Evolutionary conservation across 2,329 filamentous ascomycete species (phyloP), one percentile per base, ranked within the genome.

Genomic region (Hypomyces perniciosus): DNA sequence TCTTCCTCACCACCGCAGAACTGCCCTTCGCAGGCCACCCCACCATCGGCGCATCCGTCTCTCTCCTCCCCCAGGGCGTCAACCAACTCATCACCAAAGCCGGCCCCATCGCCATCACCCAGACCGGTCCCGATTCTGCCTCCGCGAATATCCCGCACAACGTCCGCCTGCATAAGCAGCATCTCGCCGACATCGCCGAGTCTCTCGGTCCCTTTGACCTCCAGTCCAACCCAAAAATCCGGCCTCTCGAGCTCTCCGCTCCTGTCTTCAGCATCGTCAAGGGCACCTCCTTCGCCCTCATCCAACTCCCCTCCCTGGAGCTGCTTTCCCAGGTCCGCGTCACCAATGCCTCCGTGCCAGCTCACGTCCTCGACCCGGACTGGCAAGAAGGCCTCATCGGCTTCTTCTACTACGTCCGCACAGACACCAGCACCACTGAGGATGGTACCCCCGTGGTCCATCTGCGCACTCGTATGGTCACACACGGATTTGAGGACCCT

Each of bases 251-350:
- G 64, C 56, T 70, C 31, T 53, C 58, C 8, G 72, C 76, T 7
- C 75, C 78, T 10, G 61, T 80, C 13, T 75, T 83, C 50, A 83
- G 79, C 56, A 80, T 90, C 42, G 86, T 90, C 34, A 81, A 80
- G 41, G 88, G 87, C 44, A 86, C 91, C 83, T 80, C 80, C 1
- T 90, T 90, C 65, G 67, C 81, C n/a, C 76, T 88, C 31, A 72
- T 86, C 10, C 70, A 79, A 57, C 71, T 93, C 26, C 72, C 79
- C 0, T 76, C 74, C 48, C 66, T 88, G 8, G 80, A 81, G 30
- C 74, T 77, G 6, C 72, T 92, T 13, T 74, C 68, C 5, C 58
- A 66, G 9, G 69, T 73, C 3, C 57, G 66, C 30, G 57, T 58
- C 4, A 59, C 64, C 33, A 57, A 59, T 30, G 61, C 72, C 39